These are phyloP conservation scores for Samsoniella hepiali DNA, from an alignment of 2,329 filamentous ascomycete species.

Conservation along the genomic window DNA sequence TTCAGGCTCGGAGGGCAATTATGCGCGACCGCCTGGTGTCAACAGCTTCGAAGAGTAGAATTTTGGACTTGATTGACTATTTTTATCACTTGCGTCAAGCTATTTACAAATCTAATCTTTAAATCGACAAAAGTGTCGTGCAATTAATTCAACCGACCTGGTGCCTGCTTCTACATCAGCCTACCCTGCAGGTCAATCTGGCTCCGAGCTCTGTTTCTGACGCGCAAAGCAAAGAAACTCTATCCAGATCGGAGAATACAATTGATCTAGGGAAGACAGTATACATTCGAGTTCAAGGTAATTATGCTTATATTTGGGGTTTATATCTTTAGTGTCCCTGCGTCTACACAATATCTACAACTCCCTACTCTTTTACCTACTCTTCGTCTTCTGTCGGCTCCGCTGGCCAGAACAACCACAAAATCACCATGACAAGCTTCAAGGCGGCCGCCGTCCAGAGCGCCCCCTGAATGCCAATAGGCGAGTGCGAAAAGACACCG, in stretches of 20 bases:
- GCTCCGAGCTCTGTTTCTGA: too few species aligned
- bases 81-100: too few species aligned
- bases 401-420: constrained; percentile 61
- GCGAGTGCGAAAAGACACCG: constrained; percentile 47
- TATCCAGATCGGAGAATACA: background rate
- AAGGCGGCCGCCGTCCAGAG: constrained; percentile 58
- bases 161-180: too few species aligned
- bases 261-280: background rate
- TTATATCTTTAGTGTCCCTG: background rate
- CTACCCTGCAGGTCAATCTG: too few species aligned
- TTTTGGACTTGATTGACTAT: too few species aligned
- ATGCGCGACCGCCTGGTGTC: too few species aligned
- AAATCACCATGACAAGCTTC: constrained; percentile 53
- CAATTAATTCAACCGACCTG: too few species aligned
- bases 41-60: too few species aligned
- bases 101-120: too few species aligned
- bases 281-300: background rate
- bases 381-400: constrained; percentile 36
- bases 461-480: constrained; percentile 48
- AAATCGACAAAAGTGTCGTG: too few species aligned
- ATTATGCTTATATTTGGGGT: background rate
- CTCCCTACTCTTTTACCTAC: background rate
- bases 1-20: too few species aligned
- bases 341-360: background rate
- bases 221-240: too few species aligned